Percentiles rank a stretch among this genome's conserved stretches.
These are phyloP conservation scores for Nicotiana undulata DNA, from an alignment of 257 asterid genomes.

Conservation along the genomic window DNA sequence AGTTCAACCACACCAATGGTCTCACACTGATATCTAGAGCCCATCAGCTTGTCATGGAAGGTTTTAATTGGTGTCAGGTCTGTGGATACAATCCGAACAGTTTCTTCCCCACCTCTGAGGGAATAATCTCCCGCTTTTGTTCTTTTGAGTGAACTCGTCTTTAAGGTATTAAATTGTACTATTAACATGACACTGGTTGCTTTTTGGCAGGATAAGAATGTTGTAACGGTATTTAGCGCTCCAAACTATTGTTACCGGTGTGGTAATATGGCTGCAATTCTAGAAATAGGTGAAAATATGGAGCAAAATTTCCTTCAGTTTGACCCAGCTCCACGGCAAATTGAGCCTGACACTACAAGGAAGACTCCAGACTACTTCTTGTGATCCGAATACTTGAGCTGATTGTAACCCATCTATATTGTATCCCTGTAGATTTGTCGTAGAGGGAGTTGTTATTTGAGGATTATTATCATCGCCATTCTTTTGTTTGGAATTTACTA, in stretches of 20 bases:
- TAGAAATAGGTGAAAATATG: constrained; percentile 90
- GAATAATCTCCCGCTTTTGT: not conserved
- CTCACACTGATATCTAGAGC: constrained; percentile 92
- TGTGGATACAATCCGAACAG: constrained; percentile 9
- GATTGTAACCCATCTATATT: constrained; percentile 25
- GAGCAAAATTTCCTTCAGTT: constrained; percentile 93
- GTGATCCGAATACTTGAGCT: constrained; percentile 33
- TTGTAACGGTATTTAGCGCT: constrained; percentile 88
- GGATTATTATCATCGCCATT: constrained; percentile 40
- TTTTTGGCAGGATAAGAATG: constrained; percentile 74
- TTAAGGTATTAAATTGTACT: not conserved
- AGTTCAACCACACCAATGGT: constrained; percentile 93
- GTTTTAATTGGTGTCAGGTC: constrained; percentile 99
- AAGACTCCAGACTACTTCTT: constrained; percentile 93
- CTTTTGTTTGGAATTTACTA: constrained; percentile 37
- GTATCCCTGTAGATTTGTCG: constrained; percentile 58
- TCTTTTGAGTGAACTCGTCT: not conserved
- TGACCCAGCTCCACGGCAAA: constrained; percentile 96
- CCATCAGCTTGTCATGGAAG: constrained; percentile 98
- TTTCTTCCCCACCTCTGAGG: not conserved
- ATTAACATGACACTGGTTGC: not conserved
- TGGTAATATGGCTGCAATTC: constrained; percentile 97
- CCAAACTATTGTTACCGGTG: constrained; percentile 97
- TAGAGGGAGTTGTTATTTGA: constrained; percentile 50
- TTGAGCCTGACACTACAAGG: constrained; percentile 90